These are phyloP conservation scores for Lanzia echinophila DNA, from an alignment of 2,329 filamentous ascomycete genomes.

Conservation along the genomic window DNA sequence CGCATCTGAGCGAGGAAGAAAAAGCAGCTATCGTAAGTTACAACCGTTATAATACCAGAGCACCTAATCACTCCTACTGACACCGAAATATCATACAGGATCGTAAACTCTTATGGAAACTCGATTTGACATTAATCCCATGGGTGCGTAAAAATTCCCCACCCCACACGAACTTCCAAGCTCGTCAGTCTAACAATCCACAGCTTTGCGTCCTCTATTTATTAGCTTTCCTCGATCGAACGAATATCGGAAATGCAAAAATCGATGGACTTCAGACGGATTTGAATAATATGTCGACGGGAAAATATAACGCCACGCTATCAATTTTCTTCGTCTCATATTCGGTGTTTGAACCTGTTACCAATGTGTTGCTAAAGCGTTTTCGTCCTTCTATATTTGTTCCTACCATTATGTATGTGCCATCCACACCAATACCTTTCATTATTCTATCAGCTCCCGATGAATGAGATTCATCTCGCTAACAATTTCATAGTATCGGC, in stretches of 20 bases:
- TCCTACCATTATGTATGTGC: slow-evolving; percentile 67
- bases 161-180: not conserved
- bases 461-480: not conserved
- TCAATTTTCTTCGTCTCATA: slow-evolving; percentile 88
- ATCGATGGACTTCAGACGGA: slow-evolving; percentile 54
- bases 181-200: slow-evolving; percentile 11
- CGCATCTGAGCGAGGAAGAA: slow-evolving; percentile 57
- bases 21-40: slow-evolving; percentile 49
- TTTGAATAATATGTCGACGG: slow-evolving; percentile 50
- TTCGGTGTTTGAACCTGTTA: slow-evolving; percentile 68
- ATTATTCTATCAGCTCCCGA: not conserved
- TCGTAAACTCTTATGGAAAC: slow-evolving; percentile 52
- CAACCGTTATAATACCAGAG: not conserved
- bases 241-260: slow-evolving; percentile 73
- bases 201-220: slow-evolving; percentile 67
- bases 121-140: slow-evolving; percentile 55
- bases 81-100: slow-evolving; percentile 40
- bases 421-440: slow-evolving; percentile 24
- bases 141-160: slow-evolving; percentile 35
- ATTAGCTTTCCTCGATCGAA: slow-evolving; percentile 66
- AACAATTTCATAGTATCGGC: slow-evolving; percentile 38
- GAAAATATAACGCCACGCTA: slow-evolving; percentile 66
- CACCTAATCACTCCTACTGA: not conserved
- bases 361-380: slow-evolving; percentile 65
- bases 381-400: slow-evolving; percentile 73